Conservation (phyloP, 768 basidiomycete species). For the Naganishia randhawae region DNA sequence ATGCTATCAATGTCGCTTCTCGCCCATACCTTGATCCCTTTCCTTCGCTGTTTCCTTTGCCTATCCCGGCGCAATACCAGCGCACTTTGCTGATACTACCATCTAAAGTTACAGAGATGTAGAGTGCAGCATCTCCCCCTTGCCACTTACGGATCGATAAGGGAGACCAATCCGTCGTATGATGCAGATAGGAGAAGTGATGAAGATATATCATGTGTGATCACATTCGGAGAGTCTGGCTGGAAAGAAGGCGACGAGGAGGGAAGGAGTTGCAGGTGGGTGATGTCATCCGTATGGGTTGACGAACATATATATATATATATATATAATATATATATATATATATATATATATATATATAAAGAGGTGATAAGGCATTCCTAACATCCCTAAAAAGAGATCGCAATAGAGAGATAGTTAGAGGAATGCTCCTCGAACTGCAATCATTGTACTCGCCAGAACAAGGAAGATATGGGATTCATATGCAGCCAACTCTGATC, state of each 20-base stretch:
- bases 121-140: conserved; percentile 83
- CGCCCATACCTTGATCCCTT: conserved; percentile 61
- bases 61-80: conserved; percentile 65
- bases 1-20: conserved; percentile 93
- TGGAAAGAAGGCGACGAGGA: conserved; percentile 37
- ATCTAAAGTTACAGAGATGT: conserved; percentile 77
- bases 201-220: conserved; percentile 35
- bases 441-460: conserved; percentile 77
- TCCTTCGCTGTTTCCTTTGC: conserved; percentile 19
- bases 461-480: conserved; percentile 78
- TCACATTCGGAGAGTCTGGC: conserved; percentile 25
- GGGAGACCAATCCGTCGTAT: conserved; percentile 73
- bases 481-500: conserved; percentile 74
- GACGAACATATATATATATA: no score
- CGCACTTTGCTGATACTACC: conserved; percentile 61
- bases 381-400: conserved; percentile 60
- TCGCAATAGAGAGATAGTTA: neutral
- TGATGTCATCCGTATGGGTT: conserved; percentile 90
- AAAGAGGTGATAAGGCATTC: conserved; percentile 64
- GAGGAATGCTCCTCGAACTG: conserved; percentile 57
- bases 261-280: conserved; percentile 61
- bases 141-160: conserved; percentile 55
- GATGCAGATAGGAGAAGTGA: conserved; percentile 69
- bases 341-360: no score
- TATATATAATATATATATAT: no score